These are phyloP conservation scores for Dalbergia cochinchinensis DNA, from an alignment of 306 rosid genomes.

Conservation along the genomic window DNA sequence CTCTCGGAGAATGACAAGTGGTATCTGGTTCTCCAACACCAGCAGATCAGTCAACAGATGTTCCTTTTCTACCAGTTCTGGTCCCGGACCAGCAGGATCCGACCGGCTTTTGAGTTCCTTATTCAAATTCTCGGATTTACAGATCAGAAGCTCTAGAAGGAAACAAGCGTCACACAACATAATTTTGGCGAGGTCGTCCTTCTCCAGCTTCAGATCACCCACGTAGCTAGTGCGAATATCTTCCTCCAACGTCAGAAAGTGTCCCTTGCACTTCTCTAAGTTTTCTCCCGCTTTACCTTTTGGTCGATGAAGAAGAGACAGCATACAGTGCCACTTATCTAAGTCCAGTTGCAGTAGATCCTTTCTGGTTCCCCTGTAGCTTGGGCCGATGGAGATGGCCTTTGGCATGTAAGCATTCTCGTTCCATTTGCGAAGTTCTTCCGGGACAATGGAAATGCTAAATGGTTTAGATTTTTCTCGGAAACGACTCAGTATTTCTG, in stretches of 20 bases:
- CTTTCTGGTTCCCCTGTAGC: not conserved
- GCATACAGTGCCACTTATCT: conserved; percentile 22
- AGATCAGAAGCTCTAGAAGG: conserved; percentile 36
- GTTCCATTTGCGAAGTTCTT: not conserved
- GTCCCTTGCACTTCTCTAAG: not conserved
- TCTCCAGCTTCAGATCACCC: not conserved
- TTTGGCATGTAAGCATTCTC: conserved; percentile 30
- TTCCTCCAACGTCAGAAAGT: not conserved
- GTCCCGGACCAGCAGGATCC: not conserved
- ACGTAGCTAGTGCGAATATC: conserved; percentile 18
- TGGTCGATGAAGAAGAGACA: not conserved
- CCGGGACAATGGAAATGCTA: conserved; percentile 21
- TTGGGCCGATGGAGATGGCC: conserved; percentile 30
- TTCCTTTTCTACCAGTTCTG: not conserved
- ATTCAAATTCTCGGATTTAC: not conserved
- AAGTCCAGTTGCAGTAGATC: not conserved
- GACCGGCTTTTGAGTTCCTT: not conserved
- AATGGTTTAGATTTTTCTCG: no score
- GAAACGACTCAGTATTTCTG: no score
- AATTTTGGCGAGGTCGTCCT: not conserved
- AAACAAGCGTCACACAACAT: conserved; percentile 45
- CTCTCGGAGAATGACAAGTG: not conserved
- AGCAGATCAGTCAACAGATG: conserved; percentile 31
- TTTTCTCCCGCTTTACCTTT: not conserved
- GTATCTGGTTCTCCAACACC: conserved; percentile 42